Base-by-base conservation (phyloP, 2,329 filamentous ascomycete genomes). In the Penicillium brasilianum region DNA sequence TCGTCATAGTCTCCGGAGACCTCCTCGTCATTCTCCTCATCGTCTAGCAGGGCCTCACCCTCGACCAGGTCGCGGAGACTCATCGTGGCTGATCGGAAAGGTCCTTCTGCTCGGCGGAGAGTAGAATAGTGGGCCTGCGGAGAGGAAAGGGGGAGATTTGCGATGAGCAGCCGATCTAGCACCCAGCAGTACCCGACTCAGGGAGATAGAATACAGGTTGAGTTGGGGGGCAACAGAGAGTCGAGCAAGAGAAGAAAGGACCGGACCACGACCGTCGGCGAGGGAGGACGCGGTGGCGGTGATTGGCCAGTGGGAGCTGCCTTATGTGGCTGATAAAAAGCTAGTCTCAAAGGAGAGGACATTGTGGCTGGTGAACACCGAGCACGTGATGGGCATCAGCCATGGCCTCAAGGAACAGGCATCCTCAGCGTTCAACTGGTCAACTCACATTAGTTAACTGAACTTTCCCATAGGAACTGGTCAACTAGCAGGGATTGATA, bases 11-110 rank as follows among this genome's bases (percentile, higher is more conserved):
- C 90, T 67, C 93, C 92, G 70, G 92, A 90, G 63, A 90, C 90
- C 10, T 90, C 92, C 71, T 91, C 92, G 63, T 96, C 92, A 56
- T 94, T 91, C 63, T 88, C 86, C 67, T 94, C 91, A 59, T 95
- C 91, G 74, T 93, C 93, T 62, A 97, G 82, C 78, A 96, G 88
- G 69, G 94, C 95, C 81, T 93, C 89, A 66, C 88, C 88, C 69
- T 94, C 89, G 72, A 99, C 89, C 74, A 97, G 82, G 75, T 93
- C 88, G 62, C 74, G 74, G 60, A 78, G 72, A 77, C 85, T 86
- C 85, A 91, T 88, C 52, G 77, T 82, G 74, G 57, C 65, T 66
- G 65, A 44, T 66, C 58, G 61, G 53, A 58, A 59, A 58, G 61
- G 61, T 63, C 52, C 62, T 63, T 64, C 60, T 59, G 65, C 61